Evolutionary conservation across 495 filamentous ascomycete species (phyloP).

Genomic region (Xylaria intraflava): DNA sequence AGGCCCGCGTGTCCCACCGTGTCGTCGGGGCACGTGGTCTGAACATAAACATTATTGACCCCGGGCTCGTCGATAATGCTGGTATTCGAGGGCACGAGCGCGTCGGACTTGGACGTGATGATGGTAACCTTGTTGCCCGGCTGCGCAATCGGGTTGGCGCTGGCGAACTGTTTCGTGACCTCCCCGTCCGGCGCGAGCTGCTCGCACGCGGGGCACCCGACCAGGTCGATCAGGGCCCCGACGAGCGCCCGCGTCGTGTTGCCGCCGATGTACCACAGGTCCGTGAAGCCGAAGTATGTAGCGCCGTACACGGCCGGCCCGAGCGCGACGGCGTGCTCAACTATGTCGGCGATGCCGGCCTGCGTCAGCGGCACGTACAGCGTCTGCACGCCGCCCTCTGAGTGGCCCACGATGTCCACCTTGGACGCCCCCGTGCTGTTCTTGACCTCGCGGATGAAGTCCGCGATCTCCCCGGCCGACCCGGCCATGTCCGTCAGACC

Average conservation of each 20-base stretch:
- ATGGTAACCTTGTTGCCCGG: slow-evolving; percentile 42
- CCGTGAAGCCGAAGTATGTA: slow-evolving; percentile 40
- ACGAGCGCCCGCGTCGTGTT: slow-evolving; percentile 23
- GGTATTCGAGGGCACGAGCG: slow-evolving; percentile 40
- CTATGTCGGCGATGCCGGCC: slow-evolving; percentile 30
- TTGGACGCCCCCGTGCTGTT: slow-evolving; percentile 37
- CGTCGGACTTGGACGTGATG: slow-evolving; percentile 43
- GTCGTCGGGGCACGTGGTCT: slow-evolving; percentile 42
- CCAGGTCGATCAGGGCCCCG: slow-evolving; percentile 26
- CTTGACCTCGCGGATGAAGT: slow-evolving; percentile 39
- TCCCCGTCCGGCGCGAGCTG: slow-evolving; percentile 35
- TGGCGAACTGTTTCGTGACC: slow-evolving; percentile 31
- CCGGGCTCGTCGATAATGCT: slow-evolving; percentile 43
- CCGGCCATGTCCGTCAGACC: slow-evolving; percentile 39
- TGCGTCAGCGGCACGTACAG: slow-evolving; percentile 48
- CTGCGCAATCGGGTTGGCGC: slow-evolving; percentile 40
- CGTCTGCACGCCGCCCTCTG: slow-evolving; percentile 47
- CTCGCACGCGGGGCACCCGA: slow-evolving; percentile 45
- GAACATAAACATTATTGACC: slow-evolving; percentile 40
- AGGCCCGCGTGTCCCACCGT: slow-evolving; percentile 48
- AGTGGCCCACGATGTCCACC: slow-evolving; percentile 49
- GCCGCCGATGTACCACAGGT: slow-evolving; percentile 40
- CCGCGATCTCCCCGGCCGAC: slow-evolving; percentile 44
- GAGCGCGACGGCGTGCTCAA: slow-evolving; percentile 45
- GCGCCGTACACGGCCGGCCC: slow-evolving; percentile 48